Evolutionary conservation across 1,284 basidiomycete genomes (phyloP).

Genomic region (Trichosporon asahii): DNA sequence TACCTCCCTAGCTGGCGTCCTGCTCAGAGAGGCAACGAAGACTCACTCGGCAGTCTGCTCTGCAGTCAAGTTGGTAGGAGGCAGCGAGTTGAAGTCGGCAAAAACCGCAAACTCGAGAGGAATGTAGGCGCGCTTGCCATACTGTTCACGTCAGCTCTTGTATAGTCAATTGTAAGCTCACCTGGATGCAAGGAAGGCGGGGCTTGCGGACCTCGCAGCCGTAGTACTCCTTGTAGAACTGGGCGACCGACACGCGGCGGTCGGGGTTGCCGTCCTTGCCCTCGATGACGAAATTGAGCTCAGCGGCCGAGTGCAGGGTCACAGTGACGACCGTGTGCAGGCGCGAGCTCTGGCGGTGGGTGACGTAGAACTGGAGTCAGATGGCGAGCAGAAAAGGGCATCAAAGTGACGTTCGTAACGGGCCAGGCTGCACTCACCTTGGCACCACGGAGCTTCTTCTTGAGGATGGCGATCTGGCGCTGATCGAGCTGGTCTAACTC

Average conservation of each 20-base stretch:
- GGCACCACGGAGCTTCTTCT: conserved; percentile 37
- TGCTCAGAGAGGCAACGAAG: too few relatives aligned
- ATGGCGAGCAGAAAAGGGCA: too few relatives aligned
- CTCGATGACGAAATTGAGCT: conserved; percentile 38
- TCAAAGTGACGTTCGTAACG: neutral
- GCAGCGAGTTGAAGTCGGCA: conserved; percentile 44
- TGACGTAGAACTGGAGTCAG: conserved; percentile 35
- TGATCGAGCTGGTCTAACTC: conserved; percentile 23
- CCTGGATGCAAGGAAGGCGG: conserved; percentile 45
- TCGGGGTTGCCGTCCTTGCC: conserved; percentile 33
- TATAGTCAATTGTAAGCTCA: conserved; percentile 23
- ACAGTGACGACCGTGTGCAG: conserved; percentile 40
- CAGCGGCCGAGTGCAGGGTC: conserved; percentile 32
- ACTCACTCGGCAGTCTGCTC: conserved; percentile 43
- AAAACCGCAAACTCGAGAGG: conserved; percentile 46
- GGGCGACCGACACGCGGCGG: conserved; percentile 34
- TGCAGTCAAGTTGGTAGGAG: conserved; percentile 37
- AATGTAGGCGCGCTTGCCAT: conserved; percentile 38
- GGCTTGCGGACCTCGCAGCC: conserved; percentile 31
- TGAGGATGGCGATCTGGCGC: conserved; percentile 29
- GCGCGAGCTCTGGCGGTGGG: conserved; percentile 36
- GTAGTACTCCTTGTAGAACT: conserved; percentile 48
- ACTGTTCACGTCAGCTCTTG: conserved; percentile 27
- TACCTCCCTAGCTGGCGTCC: neutral
- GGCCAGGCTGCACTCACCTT: conserved; percentile 26